Evolutionary conservation across 164 flowering plant species (phyloP).

Genomic region (Brasenia schreberi): DNA sequence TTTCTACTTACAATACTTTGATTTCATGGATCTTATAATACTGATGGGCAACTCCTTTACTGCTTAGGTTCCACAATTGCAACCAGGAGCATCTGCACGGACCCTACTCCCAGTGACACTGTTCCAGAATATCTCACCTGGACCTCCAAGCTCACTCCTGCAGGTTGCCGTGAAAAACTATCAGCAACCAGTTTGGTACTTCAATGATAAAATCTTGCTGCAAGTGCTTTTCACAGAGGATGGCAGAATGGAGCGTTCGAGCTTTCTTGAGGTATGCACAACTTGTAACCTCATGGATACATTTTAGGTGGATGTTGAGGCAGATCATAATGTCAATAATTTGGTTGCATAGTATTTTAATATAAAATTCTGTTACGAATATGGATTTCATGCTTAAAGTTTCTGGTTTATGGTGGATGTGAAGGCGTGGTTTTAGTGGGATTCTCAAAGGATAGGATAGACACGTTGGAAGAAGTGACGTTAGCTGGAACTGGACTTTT

Average conservation of each 20-base stretch:
- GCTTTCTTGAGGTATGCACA: slow-evolving; percentile 69
- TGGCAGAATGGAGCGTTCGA: slow-evolving; percentile 86
- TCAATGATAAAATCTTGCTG: slow-evolving; percentile 64
- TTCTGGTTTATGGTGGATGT: too few relatives aligned
- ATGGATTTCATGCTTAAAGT: too few relatives aligned
- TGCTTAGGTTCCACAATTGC: slow-evolving; percentile 65
- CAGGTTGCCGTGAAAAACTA: slow-evolving; percentile 94
- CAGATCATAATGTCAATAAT: too few relatives aligned
- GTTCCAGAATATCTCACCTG: slow-evolving; percentile 72
- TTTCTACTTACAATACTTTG: not conserved
- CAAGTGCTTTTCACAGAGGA: slow-evolving; percentile 67
- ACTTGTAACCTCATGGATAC: too few relatives aligned
- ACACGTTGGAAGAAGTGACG: too few relatives aligned
- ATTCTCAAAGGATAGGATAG: too few relatives aligned
- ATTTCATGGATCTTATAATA: not conserved
- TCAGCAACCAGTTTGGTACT: slow-evolving; percentile 99
- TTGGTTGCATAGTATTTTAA: too few relatives aligned
- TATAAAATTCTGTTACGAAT: too few relatives aligned
- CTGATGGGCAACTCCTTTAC: not conserved
- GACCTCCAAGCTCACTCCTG: slow-evolving; percentile 75
- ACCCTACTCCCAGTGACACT: slow-evolving; percentile 83
- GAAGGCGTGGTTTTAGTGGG: too few relatives aligned
- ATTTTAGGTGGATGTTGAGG: too few relatives aligned
- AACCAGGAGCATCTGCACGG: slow-evolving; percentile 69
- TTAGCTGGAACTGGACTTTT: too few relatives aligned